Evolutionary conservation across 768 basidiomycete genomes (phyloP), one percentile per base, ranked within the genome.

Genomic region (Xerocomus spinulosus): DNA sequence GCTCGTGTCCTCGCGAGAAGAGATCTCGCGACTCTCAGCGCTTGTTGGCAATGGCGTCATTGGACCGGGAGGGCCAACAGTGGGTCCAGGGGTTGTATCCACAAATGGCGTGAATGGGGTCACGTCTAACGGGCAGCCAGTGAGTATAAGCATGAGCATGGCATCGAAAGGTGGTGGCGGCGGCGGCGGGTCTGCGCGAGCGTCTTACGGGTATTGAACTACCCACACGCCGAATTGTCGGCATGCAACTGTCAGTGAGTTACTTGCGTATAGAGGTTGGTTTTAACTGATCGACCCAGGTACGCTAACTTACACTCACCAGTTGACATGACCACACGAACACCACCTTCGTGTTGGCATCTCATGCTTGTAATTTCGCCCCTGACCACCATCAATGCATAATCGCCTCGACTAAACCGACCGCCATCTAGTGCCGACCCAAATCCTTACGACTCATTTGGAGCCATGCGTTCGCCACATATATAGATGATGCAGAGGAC

Each of bases 1-100:
- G 9, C 83, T 97, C 23, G 83, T 89, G 30, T 80, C 85, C 5
- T 85, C 93, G 15, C 82, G 91, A 34, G 95, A 97, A 64, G 95
- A 99, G 70, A 87, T 97, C 43, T 82, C 87, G 9, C 81, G 93
- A 2, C 76, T 99, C 0, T 79, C 80, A 1, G 75, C 86, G 1
- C 75, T 88, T 28, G 83, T 88, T 1, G 83, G 85, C 4, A 78
- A 74, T n/a, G 73, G 76, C 0, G 82, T 77, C 30, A 78, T 85
- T 46, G 82, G 68, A 10, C 64, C 67, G 20, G 61, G 60, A 5
- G 65, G 63, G 5, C 53, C 66, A 24, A 53, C 65, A 3, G 65
- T 65, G 17, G 64, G 57, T 15, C 62, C 60, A 8, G 66, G 59
- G 35, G 56, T 64, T 30, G 62, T 62, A 46, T 63, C 68, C 17